phyloP scores from a whole-genome alignment of 257 asterid species.

The Ehretia macrophylla region DNA sequence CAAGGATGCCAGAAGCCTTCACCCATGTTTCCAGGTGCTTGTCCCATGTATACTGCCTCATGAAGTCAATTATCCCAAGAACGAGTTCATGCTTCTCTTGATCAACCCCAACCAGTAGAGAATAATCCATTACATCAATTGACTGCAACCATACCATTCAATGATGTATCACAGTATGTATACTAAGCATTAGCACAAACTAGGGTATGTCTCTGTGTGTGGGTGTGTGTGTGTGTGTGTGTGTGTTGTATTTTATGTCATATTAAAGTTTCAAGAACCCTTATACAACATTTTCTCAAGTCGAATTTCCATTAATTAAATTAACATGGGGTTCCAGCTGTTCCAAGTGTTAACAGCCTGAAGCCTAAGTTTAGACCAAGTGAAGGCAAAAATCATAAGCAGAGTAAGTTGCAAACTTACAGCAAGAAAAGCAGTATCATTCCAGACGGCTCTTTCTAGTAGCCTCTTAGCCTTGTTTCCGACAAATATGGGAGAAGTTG shows the following conservation, averaged over 20 bases:
- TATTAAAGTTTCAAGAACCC: no score
- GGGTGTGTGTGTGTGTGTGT: no score
- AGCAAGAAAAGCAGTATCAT: constrained; percentile 90
- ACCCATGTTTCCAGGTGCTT: constrained; percentile 98
- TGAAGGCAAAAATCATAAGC: no score
- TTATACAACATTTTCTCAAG: no score
- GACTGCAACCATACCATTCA: constrained; percentile 40
- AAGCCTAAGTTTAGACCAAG: no score
- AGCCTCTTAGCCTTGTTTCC: constrained; percentile 86
- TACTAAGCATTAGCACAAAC: neutral
- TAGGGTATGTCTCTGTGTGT: neutral
- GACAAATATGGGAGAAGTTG: constrained; percentile 92
- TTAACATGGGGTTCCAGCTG: no score
- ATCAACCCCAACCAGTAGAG: constrained; percentile 85
- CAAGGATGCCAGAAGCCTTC: constrained; percentile 89
- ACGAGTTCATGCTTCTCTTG: constrained; percentile 91
- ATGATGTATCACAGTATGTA: neutral
- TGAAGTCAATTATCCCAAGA: constrained; percentile 91
- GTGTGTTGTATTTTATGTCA: no score
- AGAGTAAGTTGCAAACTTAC: constrained; percentile 46
- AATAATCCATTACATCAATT: constrained; percentile 91
- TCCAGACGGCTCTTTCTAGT: constrained; percentile 95
- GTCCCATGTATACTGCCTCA: constrained; percentile 99
- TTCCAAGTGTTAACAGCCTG: no score
- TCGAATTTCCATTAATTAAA: no score